phyloP scores from a whole-genome alignment of 768 basidiomycete genomes.

The Mycena latifolia region DNA sequence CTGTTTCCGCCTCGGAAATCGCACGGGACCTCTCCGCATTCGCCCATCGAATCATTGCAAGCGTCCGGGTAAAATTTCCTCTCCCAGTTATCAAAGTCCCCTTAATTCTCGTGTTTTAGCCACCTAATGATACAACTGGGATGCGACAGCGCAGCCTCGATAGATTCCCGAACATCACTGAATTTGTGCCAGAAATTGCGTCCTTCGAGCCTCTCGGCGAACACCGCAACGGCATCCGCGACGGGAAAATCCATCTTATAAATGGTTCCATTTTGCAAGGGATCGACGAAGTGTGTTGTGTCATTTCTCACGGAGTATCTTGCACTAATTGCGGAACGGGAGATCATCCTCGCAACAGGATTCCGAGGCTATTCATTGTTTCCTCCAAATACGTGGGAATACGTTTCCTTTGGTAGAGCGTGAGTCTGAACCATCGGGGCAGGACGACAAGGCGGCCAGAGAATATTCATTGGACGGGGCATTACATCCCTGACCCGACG shows the following conservation, averaged over 20 bases:
- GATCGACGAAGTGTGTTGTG: slow-evolving; percentile 40
- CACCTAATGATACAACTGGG: background rate
- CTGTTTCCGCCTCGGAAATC: slow-evolving; percentile 37
- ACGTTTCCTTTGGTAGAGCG: too few relatives aligned
- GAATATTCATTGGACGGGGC: slow-evolving; percentile 38
- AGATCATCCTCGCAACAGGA: slow-evolving; percentile 30
- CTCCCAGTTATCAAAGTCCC: background rate
- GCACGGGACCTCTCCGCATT: slow-evolving; percentile 37
- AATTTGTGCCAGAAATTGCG: slow-evolving; percentile 39
- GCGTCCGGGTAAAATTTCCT: slow-evolving; percentile 33
- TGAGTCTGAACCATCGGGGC: background rate
- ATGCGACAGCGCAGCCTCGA: slow-evolving; percentile 32
- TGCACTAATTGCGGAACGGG: background rate
- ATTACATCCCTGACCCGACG: slow-evolving; percentile 49
- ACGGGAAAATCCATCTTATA: slow-evolving; percentile 42
- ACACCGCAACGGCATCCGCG: slow-evolving; percentile 37
- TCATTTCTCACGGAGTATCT: background rate
- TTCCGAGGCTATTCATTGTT: slow-evolving; percentile 3
- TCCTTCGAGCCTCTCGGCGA: slow-evolving; percentile 38
- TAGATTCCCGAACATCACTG: slow-evolving; percentile 42
- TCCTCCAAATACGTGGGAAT: slow-evolving; percentile 17
- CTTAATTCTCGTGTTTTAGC: slow-evolving; percentile 28
- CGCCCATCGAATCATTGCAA: slow-evolving; percentile 32
- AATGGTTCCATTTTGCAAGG: slow-evolving; percentile 46
- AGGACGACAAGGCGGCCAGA: slow-evolving; percentile 8